Conservation (phyloP, 768 basidiomycete species). For the Phlegmacium glaucopus region DNA sequence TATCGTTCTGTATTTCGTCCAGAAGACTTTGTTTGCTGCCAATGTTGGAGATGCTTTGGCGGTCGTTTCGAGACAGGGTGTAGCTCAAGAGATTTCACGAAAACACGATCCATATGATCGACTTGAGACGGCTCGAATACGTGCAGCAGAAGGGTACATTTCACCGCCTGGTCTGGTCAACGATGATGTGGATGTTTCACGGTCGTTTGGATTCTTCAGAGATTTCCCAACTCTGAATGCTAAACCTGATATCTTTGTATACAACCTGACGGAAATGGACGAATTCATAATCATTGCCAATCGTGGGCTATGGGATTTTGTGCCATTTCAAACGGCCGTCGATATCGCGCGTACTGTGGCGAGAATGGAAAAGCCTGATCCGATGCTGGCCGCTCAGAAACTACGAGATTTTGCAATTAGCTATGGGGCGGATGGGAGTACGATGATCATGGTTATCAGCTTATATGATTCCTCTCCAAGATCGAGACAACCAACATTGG, state of each 20-base stretch:
- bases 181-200: slow-evolving; percentile 87
- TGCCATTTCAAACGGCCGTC: slow-evolving; percentile 93
- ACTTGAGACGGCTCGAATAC: slow-evolving; percentile 81
- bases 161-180: slow-evolving; percentile 89
- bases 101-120: slow-evolving; percentile 91
- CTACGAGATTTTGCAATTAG: slow-evolving; percentile 95
- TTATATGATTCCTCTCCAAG: slow-evolving; percentile 52
- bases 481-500: slow-evolving; percentile 42
- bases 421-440: slow-evolving; percentile 89
- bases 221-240: slow-evolving; percentile 89
- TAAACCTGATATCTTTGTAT: slow-evolving; percentile 69
- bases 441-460: slow-evolving; percentile 97
- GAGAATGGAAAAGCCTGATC: slow-evolving; percentile 56
- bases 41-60: slow-evolving; percentile 89
- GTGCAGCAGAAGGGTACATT: slow-evolving; percentile 91
- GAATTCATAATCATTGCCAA: slow-evolving; percentile 98
- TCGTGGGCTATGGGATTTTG: slow-evolving; percentile 88
- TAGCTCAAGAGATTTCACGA: slow-evolving; percentile 68
- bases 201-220: slow-evolving; percentile 91
- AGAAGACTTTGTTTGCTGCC: slow-evolving; percentile 80
- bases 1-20: slow-evolving; percentile 80
- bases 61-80: slow-evolving; percentile 76
- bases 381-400: slow-evolving; percentile 90
- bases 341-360: slow-evolving; percentile 90
- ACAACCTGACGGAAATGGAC: slow-evolving; percentile 76